These are phyloP conservation scores for Sporothrix brunneoviolacea DNA, from an alignment of 2,329 filamentous ascomycete species.

Conservation along the genomic window DNA sequence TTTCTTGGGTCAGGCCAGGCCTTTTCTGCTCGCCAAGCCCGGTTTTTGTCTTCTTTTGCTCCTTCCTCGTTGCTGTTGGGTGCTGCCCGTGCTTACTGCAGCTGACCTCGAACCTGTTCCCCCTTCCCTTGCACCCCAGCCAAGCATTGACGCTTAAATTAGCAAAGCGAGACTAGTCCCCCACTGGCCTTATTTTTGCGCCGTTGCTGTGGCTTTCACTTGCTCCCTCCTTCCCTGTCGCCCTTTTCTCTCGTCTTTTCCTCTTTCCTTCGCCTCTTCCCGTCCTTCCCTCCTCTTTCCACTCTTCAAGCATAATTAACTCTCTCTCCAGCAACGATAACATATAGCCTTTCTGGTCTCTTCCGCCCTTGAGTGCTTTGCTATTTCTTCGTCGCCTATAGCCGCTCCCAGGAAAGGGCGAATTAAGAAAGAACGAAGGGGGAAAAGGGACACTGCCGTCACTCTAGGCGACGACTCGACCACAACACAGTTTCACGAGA, in stretches of 20 bases:
- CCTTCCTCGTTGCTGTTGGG: too few species aligned
- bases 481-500: background rate
- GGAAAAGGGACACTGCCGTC: slow-evolving; percentile 1
- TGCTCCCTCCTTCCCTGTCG: background rate
- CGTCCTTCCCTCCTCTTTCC: background rate
- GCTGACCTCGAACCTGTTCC: background rate
- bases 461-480: slow-evolving; percentile 7
- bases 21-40: background rate
- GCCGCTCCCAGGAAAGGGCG: background rate
- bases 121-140: too few species aligned
- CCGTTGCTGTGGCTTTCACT: slow-evolving; percentile 12
- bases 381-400: slow-evolving; percentile 9
- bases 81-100: background rate
- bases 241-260: slow-evolving; percentile 6
- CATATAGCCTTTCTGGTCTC: background rate
- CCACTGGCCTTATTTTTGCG: slow-evolving; percentile 7
- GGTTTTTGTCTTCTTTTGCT: background rate
- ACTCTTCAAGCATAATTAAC: background rate
- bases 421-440: slow-evolving; percentile 1
- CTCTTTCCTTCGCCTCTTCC: background rate
- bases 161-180: background rate
- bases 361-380: background rate
- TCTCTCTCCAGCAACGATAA: background rate
- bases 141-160: slow-evolving; percentile 12
- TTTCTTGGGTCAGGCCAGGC: background rate